phyloP scores from a whole-genome alignment of 2,329 filamentous ascomycete species.

The Clarireedia homoeocarpa region DNA sequence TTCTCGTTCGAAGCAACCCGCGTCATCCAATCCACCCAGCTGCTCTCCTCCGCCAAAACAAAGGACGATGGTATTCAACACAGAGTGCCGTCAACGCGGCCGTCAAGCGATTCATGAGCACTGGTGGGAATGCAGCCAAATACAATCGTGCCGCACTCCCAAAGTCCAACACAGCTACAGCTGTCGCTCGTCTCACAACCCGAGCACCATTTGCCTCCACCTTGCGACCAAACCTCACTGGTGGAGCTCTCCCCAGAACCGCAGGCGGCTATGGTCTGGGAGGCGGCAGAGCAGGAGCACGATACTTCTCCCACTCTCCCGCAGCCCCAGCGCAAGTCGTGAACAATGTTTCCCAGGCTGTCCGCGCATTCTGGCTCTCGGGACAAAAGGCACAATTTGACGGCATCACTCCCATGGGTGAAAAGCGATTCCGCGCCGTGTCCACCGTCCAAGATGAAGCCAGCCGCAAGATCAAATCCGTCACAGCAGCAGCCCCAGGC shows the following conservation, averaged over 20 bases:
- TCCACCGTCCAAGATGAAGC: conserved; percentile 67
- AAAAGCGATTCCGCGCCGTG: conserved; percentile 74
- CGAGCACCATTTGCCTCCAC: conserved; percentile 82
- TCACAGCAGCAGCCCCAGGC: conserved; percentile 54
- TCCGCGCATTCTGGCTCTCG: conserved; percentile 86
- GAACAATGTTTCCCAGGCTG: conserved; percentile 88
- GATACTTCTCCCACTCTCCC: conserved; percentile 87
- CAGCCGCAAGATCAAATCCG: conserved; percentile 55
- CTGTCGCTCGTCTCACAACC: conserved; percentile 56
- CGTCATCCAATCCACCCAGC: conserved; percentile 49
- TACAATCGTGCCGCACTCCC: conserved; percentile 45
- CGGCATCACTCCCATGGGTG: conserved; percentile 63
- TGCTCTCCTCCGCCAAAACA: conserved; percentile 55
- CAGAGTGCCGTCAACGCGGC: conserved; percentile 44
- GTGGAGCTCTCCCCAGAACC: conserved; percentile 73
- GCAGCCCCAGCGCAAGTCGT: conserved; percentile 83
- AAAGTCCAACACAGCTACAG: conserved; percentile 46
- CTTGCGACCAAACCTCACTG: conserved; percentile 85
- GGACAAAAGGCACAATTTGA: conserved; percentile 85
- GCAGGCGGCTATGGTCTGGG: conserved; percentile 83
- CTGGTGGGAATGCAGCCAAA: conserved; percentile 30
- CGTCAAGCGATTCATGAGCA: conserved; percentile 33
- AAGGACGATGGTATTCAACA: conserved; percentile 57
- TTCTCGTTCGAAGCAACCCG: conserved; percentile 47
- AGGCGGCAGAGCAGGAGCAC: conserved; percentile 59